Base-by-base conservation (phyloP, 164 flowering plant species). In the Stephania yunnanensis region DNA sequence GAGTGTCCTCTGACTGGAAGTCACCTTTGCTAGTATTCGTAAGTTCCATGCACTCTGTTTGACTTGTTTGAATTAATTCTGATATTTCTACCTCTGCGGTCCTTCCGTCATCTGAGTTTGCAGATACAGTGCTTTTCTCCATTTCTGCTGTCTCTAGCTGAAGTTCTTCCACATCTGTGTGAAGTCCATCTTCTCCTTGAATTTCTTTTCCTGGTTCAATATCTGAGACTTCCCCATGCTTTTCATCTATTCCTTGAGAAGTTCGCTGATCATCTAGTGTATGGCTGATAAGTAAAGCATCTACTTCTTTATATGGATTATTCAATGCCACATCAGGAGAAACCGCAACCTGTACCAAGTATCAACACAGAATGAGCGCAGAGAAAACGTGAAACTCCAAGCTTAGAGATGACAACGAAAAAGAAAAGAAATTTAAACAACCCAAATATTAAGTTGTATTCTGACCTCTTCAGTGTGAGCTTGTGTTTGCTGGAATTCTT, bases 231-330 rank as follows among this genome's bases (percentile, higher is more conserved):
- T 71, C 67, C 17, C 72, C 68, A 22, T 29, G 25, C 13, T 73
- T 19, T 61, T 19, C 65, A n/a, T 7, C 17, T 67, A 20, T 73
- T 13, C 52, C 50, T 67, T 74, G 29, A 42, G 31, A 46, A 58
- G 78, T 48, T 31, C 71, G 78, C 72, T n/a, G n/a, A n/a, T 80
- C 75, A 61, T 19, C 65, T 61, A n/a, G n/a, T 61, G 20, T 15
- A n/a, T 48, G 72, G 29, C 70, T 46, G 36, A 63, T 36, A 10
- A 64, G 25, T 69, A 64, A 44, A 25, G 58, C 71, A 70, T 31
- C 74, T 12, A 22, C 29, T 46, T 76, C 31, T 53, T 64, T 53
- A n/a, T 50, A 17, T 75, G 61, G 75, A 44, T 17, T 71, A 50
- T 63, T 69, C 10, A 67, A 55, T 55, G 68, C 73, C 68, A 36